phyloP scores from a whole-genome alignment of 345 rosid species.

The Eucalyptus cloeziana region DNA sequence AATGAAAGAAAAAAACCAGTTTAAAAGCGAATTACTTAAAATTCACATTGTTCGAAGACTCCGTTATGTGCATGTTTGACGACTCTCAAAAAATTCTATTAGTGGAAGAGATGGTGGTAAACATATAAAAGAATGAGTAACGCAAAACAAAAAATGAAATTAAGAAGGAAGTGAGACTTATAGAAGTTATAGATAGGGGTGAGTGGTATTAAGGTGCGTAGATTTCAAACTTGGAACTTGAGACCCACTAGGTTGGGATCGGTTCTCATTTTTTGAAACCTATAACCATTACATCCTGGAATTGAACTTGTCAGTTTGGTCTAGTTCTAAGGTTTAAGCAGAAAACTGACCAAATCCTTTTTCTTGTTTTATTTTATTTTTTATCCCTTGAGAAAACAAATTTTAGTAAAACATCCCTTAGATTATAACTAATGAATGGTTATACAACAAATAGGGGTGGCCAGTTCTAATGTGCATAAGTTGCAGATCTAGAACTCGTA shows the following conservation, averaged over 20 bases:
- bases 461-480: accelerated
- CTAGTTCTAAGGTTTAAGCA: accelerated
- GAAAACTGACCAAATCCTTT: accelerated
- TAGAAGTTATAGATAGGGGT: not conserved
- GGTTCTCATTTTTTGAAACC: not conserved
- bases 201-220: not conserved
- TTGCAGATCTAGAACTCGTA: accelerated
- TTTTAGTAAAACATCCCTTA: not conserved
- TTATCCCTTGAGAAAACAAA: not conserved
- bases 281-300: accelerated
- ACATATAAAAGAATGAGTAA: not conserved
- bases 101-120: not conserved
- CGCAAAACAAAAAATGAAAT: not conserved
- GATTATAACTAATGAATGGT: not conserved
- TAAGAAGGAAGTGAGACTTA: not conserved
- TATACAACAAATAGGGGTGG: not conserved
- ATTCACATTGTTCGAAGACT: not conserved
- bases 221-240: not conserved
- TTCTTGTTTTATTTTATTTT: not conserved
- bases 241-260: not conserved
- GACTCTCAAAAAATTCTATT: not conserved
- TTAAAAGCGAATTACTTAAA: not conserved
- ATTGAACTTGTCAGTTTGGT: accelerated
- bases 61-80: not conserved
- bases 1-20: not conserved